Evolutionary conservation across 139 green algal genomes (phyloP), one percentile per base, ranked within the genome.

Genomic region (Astrephomene gubernaculifera): DNA sequence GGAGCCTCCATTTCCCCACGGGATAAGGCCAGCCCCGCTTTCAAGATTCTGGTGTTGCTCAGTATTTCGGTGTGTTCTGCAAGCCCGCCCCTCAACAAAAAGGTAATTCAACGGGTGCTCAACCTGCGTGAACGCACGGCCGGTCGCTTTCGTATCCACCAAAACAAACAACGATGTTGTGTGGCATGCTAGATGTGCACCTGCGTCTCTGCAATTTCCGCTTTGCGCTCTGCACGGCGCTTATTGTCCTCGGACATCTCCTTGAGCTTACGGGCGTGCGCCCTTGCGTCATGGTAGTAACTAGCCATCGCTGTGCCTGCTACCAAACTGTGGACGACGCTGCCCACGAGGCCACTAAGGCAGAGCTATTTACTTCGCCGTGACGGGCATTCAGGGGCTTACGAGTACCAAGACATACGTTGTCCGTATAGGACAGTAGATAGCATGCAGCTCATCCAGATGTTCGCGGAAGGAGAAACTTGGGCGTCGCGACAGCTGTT

Each of bases 61-160:
- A 1, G 87, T 71, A 43, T 89, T 94, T 10, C 79, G 68, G 9
- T 87, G 25, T 7, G 96, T 67, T 25, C 88, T 91, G 75, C 80
- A 89, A 9, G 90, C 75, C 8, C 90, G 91, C 36, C 93, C 94
- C 7, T 94, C 92, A 0, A 96, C 54, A 31, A 87, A 80, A n/a
- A 97, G 83, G 52, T 90, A 74, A 75, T 97, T 92, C 24, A 94
- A 33, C 5, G 94, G 93, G 61, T 92, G 72, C 39, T 95, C 92
- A 0, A 85, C 86, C 92, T 93, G 82, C 53, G 36, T 17, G 21
- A 57, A n/a, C n/a, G n/a, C n/a, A n/a, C n/a, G n/a, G n/a, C n/a
- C n/a, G n/a, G n/a, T n/a, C n/a, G n/a, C n/a, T n/a, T n/a, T n/a
- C n/a, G n/a, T n/a, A n/a, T n/a, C n/a, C n/a, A 75, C 27, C 38